Conservation (phyloP, 768 basidiomycete species). For the Solioccasus polychromus region DNA sequence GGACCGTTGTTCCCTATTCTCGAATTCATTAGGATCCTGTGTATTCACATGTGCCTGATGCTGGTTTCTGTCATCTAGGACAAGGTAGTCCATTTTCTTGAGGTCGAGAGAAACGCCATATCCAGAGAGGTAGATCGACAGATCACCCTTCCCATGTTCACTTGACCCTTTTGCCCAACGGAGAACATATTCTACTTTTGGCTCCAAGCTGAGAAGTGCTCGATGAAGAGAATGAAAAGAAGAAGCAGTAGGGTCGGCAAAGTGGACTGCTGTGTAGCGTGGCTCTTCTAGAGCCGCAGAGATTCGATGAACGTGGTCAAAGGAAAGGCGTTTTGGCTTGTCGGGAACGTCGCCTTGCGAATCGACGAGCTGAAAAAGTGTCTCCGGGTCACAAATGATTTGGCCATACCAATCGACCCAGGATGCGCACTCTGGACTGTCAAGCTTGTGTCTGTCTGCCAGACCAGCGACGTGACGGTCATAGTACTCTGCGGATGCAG, state of each 20-base stretch:
- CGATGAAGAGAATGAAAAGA: conserved; percentile 72
- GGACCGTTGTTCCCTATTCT: conserved; percentile 6
- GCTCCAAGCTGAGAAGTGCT: conserved; percentile 50
- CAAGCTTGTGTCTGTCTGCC: conserved; percentile 25
- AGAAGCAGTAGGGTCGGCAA: conserved; percentile 61
- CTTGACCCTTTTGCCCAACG: conserved; percentile 37
- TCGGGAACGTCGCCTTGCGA: conserved; percentile 37
- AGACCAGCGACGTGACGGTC: conserved; percentile 32
- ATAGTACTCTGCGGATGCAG: conserved; percentile 82
- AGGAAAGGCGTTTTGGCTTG: conserved; percentile 50
- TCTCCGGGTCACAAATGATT: conserved; percentile 65
- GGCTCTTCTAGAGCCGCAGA: conserved; percentile 47
- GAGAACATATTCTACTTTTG: conserved; percentile 69
- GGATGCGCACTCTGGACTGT: conserved; percentile 46
- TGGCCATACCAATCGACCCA: conserved; percentile 88
- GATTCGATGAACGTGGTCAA: conserved; percentile 73
- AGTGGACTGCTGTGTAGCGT: conserved; percentile 69
- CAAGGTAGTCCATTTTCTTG: conserved; percentile 97
- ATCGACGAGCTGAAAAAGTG: conserved; percentile 50
- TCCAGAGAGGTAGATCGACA: conserved; percentile 62
- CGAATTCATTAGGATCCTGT: background rate
- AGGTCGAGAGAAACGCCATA: conserved; percentile 91
- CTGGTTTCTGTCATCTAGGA: conserved; percentile 75
- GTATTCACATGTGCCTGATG: conserved; percentile 3
- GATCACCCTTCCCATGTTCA: conserved; percentile 36